Evolutionary conservation across 192 early-diverging fungal genomes (phyloP), one percentile per base, ranked within the genome.

Genomic region (Coemansia sp.): DNA sequence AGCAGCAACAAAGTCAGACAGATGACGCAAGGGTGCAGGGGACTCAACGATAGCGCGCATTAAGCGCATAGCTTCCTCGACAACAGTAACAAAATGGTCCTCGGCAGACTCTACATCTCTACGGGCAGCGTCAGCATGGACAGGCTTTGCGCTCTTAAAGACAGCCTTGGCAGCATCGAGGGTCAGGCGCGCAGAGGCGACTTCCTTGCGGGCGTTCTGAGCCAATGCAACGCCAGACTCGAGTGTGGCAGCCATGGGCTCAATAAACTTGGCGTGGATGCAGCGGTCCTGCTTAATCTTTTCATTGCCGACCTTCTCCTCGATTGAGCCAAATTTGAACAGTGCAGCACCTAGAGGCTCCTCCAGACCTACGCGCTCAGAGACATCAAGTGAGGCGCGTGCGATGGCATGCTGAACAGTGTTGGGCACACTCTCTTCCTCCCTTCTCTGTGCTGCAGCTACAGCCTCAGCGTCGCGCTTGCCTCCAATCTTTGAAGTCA

Each of bases 31-130:
- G 30, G 89, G 89, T 63, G 96, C 94, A 19, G 95, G 91, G 70
- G 86, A 83, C 71, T 95, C 95, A 30, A 98, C 88, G 8, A 96
- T 94, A 26, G 89, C 80, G 73, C 92, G 93, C 97, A 99, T 99
- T 66, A 95, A 87, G 9, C 85, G 91, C 78, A 95, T 99, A 19
- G 95, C 94, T 72, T 98, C 95, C 74, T 98, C 96, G 32, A 99
- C 91, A 6, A 93, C 91, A 14, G 91, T 92, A 7, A 98, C 95
- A 88, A 98, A 98, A 61, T 91, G 89, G 86, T 98, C 97, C 78
- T 99, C 96, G 17, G 94, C 90, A 40, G 89, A 83, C 73, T 95
- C 93, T n/a, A 97, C 92, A 62, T 97, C 95, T 6, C 87, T 71
- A 28, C 94, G 87, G 26, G 87, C 87, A 37, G 83, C 89, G 42